Evolutionary conservation across 495 filamentous ascomycete species (phyloP).

Genomic region (Aspergillus homomorphus): DNA sequence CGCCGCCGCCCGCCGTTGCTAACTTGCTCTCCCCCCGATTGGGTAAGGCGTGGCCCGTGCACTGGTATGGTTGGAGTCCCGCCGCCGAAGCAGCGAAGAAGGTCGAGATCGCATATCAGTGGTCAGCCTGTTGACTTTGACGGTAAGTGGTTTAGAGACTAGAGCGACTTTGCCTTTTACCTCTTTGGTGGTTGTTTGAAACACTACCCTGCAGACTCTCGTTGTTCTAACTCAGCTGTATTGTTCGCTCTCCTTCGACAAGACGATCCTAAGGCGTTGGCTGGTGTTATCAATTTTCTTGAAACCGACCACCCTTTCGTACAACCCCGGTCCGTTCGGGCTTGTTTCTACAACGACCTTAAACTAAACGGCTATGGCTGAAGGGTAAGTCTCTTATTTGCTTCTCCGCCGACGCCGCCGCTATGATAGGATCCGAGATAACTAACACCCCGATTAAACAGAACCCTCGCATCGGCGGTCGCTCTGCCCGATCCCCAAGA

Average conservation of each 20-base stretch:
- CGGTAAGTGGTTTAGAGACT: too few species aligned
- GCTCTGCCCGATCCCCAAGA: conserved; percentile 56
- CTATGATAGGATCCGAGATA: not conserved
- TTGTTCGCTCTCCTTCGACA: too few species aligned
- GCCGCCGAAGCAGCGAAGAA: not conserved
- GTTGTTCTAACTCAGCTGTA: not conserved
- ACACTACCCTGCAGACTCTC: too few species aligned
- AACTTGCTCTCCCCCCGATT: not conserved
- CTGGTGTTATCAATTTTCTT: not conserved
- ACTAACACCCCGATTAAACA: conserved; percentile 7
- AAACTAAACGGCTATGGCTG: conserved; percentile 24
- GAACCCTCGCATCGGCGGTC: conserved; percentile 63
- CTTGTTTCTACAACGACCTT: not conserved
- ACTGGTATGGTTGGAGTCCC: conserved; percentile 3
- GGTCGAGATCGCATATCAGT: too few species aligned
- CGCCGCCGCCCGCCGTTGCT: too few species aligned
- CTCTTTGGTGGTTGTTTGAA: too few species aligned
- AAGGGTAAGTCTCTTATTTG: conserved; percentile 25
- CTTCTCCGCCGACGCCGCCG: not conserved
- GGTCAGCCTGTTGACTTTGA: too few species aligned
- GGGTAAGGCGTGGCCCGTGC: conserved; percentile 11
- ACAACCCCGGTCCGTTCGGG: not conserved
- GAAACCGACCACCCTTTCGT: not conserved
- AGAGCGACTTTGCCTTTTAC: too few species aligned
- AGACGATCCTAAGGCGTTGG: too few species aligned